Evolutionary conservation across 352 stramenopile species (phyloP).

Genomic region (Globisporangium rhizosaccharum): DNA sequence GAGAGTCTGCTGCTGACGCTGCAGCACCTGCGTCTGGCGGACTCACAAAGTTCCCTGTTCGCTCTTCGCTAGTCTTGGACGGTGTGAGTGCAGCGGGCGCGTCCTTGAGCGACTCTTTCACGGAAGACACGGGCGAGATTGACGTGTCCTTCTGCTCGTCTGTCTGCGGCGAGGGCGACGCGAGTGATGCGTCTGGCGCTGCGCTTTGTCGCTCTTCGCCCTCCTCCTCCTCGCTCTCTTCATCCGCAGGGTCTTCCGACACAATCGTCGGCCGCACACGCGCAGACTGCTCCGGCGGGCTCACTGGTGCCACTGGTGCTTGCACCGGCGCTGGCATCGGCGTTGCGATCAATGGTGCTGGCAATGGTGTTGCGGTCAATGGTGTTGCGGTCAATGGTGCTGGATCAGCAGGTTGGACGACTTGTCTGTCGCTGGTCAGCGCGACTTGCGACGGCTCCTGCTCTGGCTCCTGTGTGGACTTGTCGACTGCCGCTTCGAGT

Average conservation of each 20-base stretch:
- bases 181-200: background rate
- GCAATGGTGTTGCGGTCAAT: background rate
- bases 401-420: background rate
- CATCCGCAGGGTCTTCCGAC: background rate
- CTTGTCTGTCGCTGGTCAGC: background rate
- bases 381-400: background rate
- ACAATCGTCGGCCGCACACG: conserved; percentile 9
- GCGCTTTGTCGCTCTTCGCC: conserved; percentile 4
- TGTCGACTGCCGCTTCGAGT: background rate
- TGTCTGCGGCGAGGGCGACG: conserved; percentile 5
- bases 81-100: background rate
- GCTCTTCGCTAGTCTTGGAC: conserved; percentile 5
- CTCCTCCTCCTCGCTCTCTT: conserved; percentile 5
- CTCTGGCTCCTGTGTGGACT: conserved; percentile 1
- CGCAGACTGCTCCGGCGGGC: background rate
- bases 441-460: conserved; percentile 9
- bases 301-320: background rate
- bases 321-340: background rate
- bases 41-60: background rate
- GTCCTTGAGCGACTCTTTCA: conserved; percentile 15
- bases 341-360: background rate
- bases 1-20: background rate
- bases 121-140: conserved; percentile 13
- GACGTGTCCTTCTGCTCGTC: conserved; percentile 15
- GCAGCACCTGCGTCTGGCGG: background rate